Base-by-base conservation (phyloP, 495 filamentous ascomycete genomes). In the Sabuloglossum arenarium region DNA sequence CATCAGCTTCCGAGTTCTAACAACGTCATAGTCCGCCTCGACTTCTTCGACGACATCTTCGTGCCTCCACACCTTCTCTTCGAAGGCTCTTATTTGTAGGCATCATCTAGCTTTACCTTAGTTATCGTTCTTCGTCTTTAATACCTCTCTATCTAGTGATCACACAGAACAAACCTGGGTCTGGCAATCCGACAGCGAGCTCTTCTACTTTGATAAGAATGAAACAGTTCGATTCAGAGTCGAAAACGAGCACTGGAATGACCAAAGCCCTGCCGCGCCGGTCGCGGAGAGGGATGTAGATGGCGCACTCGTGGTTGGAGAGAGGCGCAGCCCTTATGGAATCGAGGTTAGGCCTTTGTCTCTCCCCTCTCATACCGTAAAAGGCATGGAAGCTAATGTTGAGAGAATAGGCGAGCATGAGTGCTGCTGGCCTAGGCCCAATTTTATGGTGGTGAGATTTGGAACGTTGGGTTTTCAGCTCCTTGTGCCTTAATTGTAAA, bases 41-140 rank as follows among this genome's bases (percentile, higher is more conserved):
- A 88, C 53, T 98, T 98, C 64, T 96, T 94, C 63, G 81, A 86
- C 60, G 88, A 96, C 57, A 88, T 97, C 39, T 78, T 82, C 54
- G 78, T 96, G 2, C 86, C 88, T 0, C 73, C 74, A 1, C 67
- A 75, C 12, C 73, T 82, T 55, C 74, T 97, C 0, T 79, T 86
- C 32, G 77, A 84, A 21, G 76, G 75, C n/a, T 75, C 79, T 14
- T 71, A 73, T 62, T 95, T 88, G 84, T 89, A 68, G 68, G 84
- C 34, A 39, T 69, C n/a, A n/a, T n/a, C n/a, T 21, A 39, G 39
- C 23, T 31, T n/a, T 29, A 56, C 58, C 14, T 21, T 23, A 1
- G 11, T 21, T 23, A 21, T 0, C 39, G 19, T 21, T 21, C 9
- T n/a, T 5, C 30, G 11, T 23, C 25, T 23, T 16, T 32, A 27